A percentile compares a stretch with the other conserved stretches of the same genome.
These are phyloP conservation scores for Colletotrichum gloeosporioides DNA, from an alignment of 2,329 filamentous ascomycete genomes.

Conservation along the genomic window DNA sequence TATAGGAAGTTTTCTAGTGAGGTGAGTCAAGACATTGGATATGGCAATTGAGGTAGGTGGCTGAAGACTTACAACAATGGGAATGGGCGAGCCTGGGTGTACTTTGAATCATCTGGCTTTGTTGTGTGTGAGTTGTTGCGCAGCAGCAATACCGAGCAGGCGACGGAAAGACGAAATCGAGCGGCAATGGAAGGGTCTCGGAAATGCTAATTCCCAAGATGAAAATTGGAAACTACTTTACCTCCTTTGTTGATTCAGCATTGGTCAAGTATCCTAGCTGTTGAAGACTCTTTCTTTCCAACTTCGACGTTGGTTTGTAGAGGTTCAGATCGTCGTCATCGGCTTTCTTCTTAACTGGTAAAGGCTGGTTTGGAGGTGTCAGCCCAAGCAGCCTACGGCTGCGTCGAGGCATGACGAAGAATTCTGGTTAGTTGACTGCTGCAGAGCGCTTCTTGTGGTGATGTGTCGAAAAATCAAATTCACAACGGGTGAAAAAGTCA, in stretches of 20 bases:
- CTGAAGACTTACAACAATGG: not conserved
- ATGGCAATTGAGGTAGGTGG: not conserved
- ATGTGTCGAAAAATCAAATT: not conserved
- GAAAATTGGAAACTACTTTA: not conserved
- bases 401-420: not conserved
- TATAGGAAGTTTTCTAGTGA: not conserved
- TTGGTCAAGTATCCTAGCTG: not conserved
- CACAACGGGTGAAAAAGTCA: not conserved
- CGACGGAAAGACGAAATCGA: not conserved
- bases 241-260: not conserved
- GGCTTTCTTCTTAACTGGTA: rapidly evolving
- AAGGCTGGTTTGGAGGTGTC: not conserved
- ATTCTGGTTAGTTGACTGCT: not conserved
- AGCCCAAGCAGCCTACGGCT: not conserved
- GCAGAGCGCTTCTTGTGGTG: not conserved
- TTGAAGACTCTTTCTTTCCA: rapidly evolving
- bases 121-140: not conserved
- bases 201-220: not conserved
- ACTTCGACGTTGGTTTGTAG: rapidly evolving
- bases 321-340: rapidly evolving
- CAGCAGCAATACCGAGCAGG: not conserved
- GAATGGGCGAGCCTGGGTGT: not conserved
- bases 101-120: not conserved
- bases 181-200: rapidly evolving
- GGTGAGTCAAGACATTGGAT: not conserved